Conservation (phyloP, 2,329 filamentous ascomycete genomes). For the Beauveria bassiana region DNA sequence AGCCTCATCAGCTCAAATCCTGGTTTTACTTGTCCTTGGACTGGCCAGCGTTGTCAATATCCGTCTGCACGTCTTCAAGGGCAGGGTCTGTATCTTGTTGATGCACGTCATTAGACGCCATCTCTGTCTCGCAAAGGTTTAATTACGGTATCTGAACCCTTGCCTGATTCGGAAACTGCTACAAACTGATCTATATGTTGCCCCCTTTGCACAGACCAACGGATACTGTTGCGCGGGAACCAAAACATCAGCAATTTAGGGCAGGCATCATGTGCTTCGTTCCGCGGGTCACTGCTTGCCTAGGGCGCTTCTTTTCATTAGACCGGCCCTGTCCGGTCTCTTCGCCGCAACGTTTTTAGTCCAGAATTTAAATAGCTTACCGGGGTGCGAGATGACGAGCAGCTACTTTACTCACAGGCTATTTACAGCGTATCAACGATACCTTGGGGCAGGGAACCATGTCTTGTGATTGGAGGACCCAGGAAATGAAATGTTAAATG, state of each 20-base stretch:
- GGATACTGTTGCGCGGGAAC: not conserved
- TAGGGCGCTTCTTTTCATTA: not conserved
- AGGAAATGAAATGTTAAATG: conserved; percentile 10
- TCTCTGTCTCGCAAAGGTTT: not conserved
- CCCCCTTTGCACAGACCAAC: not conserved
- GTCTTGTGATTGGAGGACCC: not conserved
- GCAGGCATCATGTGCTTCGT: not conserved
- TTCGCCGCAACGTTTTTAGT: not conserved
- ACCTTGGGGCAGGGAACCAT: not conserved
- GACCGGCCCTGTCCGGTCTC: not conserved
- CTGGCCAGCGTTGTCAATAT: not conserved
- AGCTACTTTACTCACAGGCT: not conserved
- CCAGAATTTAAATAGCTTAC: not conserved
- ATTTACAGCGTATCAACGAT: not conserved
- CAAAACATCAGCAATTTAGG: not conserved
- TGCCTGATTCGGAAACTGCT: not conserved
- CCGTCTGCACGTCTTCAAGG: not conserved
- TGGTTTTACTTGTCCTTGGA: not conserved
- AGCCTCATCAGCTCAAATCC: not conserved
- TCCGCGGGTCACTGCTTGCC: not conserved
- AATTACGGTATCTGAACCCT: not conserved
- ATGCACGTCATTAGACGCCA: conserved; percentile 6
- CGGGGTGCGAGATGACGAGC: conserved; percentile 6
- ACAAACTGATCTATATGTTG: not conserved
- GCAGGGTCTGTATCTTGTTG: not conserved